Evolutionary conservation across 371 early-diverging fungal species (phyloP), one percentile per base, ranked within the genome.

Genomic region (Zychaea mexicana): DNA sequence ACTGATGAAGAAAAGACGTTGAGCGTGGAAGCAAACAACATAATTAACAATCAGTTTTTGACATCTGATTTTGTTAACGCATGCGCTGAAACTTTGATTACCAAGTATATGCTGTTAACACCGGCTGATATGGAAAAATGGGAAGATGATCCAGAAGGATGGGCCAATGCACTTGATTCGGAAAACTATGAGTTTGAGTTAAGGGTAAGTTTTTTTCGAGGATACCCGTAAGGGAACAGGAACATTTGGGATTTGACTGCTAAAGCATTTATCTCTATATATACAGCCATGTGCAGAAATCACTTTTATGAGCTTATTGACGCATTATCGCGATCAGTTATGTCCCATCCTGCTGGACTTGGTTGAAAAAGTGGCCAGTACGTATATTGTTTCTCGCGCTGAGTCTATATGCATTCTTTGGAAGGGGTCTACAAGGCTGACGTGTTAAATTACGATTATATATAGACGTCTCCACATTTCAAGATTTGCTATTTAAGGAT

Each of bases 61-160:
- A 93, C 92, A 0, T 79, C 87, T 1, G 85, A 81, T 1, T 90
- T 90, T 56, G 86, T 93, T 7, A 67, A 71, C 38, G 64, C 71
- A 17, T 84, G 88, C 60, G 82, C 88, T 8, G 86, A 94, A 47
- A 81, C 86, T 2, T 72, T 96, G 21, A 84, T 96, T 30, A 81
- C 88, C 5, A 83, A 88, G 60, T 95, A 94, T 60, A 80, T 97
- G 77, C 74, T 87, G 9, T 70, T 94, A 30, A 83, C 83, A 21
- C 78, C 83, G 0, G 80, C 74, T 10, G 96, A 96, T 70, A 71
- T 95, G 61, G 82, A 76, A 27, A 75, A 76, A 68, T 96, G 96
- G 96, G 89, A 92, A 53, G 88, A 91, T 2, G 93, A 92, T 66
- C 94, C 96, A 5, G 96, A 97, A 76, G 86, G 82, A 2, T 97